Base-by-base conservation (phyloP, 768 basidiomycete genomes). In the Podaxis sp. region DNA sequence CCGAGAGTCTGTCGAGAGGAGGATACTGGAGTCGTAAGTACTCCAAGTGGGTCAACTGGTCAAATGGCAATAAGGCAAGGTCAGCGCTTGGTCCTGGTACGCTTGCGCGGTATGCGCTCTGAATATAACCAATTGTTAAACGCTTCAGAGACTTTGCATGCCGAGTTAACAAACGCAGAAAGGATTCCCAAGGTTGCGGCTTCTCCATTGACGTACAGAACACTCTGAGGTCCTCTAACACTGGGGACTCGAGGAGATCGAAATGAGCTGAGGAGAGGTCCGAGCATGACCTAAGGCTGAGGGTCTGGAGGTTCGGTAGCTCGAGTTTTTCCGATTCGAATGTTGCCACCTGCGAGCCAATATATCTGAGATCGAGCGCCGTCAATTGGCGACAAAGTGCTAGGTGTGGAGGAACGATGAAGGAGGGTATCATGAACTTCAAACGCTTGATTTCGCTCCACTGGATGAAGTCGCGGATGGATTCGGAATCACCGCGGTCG, bases 181-280 rank as follows among this genome's bases (percentile, higher is more conserved):
- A 57, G 6, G 55, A 46, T n/a, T 29, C 41, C 12, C 25, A 41
- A 4, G 55, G 55, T 13, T 29, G 37, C 4, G 40, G 38, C 22
- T 57, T 38, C 43, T n/a, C 38, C n/a, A 57, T 41, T n/a, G 43
- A 46, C 15, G 19, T 46, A 13, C 40, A 57, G n/a, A 24, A 55
- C 22, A 40, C 38, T 27, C 40, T 24, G 29, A 57, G 17, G 25
- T 57, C 55, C 38, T 41, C 55, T 17, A 57, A 24, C 5, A 29
- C 40, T 41, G 55, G 55, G 13, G 43, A 57, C 6, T n/a, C 3
- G 38, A 57, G 40, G 17, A 57, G 29, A 12, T 57, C 25, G 17
- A 57, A 57, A 29, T 57, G 55, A 27, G 25, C 43, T 13, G 38
- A 41, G n/a, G 55, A 57, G 25, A 46, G 25, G 43, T 57, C 40